phyloP scores from a whole-genome alignment of 805 yeast species.

The Kazachstania martiniae region DNA sequence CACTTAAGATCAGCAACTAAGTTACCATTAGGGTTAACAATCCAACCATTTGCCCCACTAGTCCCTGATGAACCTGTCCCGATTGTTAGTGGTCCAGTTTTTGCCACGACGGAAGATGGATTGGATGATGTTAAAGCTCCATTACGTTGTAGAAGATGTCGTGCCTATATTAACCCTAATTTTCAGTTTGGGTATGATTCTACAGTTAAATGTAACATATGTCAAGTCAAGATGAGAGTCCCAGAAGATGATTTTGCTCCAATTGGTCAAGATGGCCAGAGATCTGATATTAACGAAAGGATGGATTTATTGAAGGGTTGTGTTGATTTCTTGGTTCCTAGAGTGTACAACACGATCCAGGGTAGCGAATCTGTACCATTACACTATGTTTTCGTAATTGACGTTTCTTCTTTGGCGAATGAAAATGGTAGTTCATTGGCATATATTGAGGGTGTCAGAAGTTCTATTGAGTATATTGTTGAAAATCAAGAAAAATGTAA shows the following conservation, averaged over 20 bases:
- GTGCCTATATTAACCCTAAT: slow-evolving; percentile 80
- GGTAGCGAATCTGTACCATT: slow-evolving; percentile 36
- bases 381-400: slow-evolving; percentile 65
- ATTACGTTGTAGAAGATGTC: slow-evolving; percentile 84
- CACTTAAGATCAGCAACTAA: slow-evolving; percentile 55
- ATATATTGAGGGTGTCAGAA: slow-evolving; percentile 59
- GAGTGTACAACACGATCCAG: slow-evolving; percentile 47
- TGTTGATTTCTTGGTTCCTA: slow-evolving; percentile 75
- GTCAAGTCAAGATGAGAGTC: slow-evolving; percentile 62
- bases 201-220: slow-evolving; percentile 72
- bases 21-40: slow-evolving; percentile 70
- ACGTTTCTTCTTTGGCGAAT: slow-evolving; percentile 50
- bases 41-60: slow-evolving; percentile 74
- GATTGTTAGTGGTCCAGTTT: slow-evolving; percentile 29
- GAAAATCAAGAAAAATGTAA: slow-evolving; percentile 33
- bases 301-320: slow-evolving; percentile 70
- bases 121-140: slow-evolving; percentile 38
- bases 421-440: slow-evolving; percentile 45
- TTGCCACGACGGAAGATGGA: no score
- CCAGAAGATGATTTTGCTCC: slow-evolving; percentile 59
- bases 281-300: slow-evolving; percentile 41
- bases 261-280: slow-evolving; percentile 46
- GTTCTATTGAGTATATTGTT: slow-evolving; percentile 32
- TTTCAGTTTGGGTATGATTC: slow-evolving; percentile 54
- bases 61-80: slow-evolving; percentile 44